Evolutionary conservation across 805 yeast genomes (phyloP).

Genomic region (Metschnikowia hibisci): DNA sequence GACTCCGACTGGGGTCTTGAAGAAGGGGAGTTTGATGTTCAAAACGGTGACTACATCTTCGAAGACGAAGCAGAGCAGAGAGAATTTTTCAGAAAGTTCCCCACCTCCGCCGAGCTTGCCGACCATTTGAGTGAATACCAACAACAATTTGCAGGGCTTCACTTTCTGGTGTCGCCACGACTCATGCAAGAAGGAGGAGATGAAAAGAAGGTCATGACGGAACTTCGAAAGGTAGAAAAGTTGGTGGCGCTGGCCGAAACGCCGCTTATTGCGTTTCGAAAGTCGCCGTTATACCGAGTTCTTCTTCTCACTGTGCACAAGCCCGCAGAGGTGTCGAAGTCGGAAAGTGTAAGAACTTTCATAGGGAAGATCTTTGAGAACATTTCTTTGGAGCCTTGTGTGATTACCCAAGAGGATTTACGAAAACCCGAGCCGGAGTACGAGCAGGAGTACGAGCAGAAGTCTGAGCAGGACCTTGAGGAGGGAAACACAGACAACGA

Average conservation of each 20-base stretch:
- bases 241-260: constrained; percentile 15
- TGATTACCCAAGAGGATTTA: constrained; percentile 14
- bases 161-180: constrained; percentile 15
- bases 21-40: constrained; percentile 23
- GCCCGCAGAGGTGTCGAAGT: constrained; percentile 19
- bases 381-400: constrained; percentile 12
- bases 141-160: constrained; percentile 17
- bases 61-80: constrained; percentile 30
- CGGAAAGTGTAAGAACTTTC: constrained; percentile 6
- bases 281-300: constrained; percentile 29
- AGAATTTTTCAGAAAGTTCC: constrained; percentile 23
- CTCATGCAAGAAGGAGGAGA: constrained; percentile 9
- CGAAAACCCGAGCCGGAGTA: constrained; percentile 8
- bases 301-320: constrained; percentile 30
- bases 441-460: constrained; percentile 5
- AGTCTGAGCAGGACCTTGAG: constrained; percentile 7
- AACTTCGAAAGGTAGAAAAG: constrained; percentile 17
- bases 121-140: constrained; percentile 16
- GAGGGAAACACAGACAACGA: not conserved
- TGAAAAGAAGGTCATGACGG: constrained; percentile 15
- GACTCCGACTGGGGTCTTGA: constrained; percentile 44
- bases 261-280: constrained; percentile 30
- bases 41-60: constrained; percentile 37
- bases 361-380: constrained; percentile 20
- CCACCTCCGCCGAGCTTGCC: constrained; percentile 22